Evolutionary conservation across 805 yeast species (phyloP).

Genomic region (Saturnispora kantuleensis): DNA sequence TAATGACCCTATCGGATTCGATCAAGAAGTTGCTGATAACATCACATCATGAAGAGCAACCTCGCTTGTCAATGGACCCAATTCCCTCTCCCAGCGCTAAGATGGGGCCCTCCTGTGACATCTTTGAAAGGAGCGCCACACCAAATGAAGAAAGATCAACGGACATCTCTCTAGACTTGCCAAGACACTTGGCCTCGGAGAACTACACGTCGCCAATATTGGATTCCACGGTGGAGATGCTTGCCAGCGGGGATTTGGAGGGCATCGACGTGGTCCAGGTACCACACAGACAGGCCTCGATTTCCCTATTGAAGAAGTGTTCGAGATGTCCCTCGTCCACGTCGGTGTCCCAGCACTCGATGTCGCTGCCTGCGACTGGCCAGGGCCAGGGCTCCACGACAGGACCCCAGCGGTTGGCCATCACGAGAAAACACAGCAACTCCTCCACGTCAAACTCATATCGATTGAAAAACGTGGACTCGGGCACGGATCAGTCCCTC

Average conservation of each 20-base stretch:
- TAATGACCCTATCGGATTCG: too few species aligned
- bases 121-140: neutral
- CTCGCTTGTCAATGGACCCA: conserved; percentile 1
- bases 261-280: conserved; percentile 53
- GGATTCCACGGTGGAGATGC: conserved; percentile 64
- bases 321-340: neutral
- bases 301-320: conserved; percentile 5
- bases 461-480: neutral
- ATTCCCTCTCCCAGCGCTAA: neutral
- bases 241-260: conserved; percentile 52
- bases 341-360: conserved; percentile 1
- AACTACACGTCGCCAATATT: conserved; percentile 74
- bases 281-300: conserved; percentile 16
- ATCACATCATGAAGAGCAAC: too few species aligned
- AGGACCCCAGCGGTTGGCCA: conserved; percentile 4
- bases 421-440: conserved; percentile 5
- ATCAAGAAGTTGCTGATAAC: neutral
- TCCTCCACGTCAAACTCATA: neutral
- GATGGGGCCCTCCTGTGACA: neutral
- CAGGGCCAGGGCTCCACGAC: too few species aligned
- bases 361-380: too few species aligned
- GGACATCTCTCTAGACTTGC: conserved; percentile 1
- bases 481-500: neutral
- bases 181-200: conserved; percentile 35
- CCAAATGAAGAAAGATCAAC: neutral